These are phyloP conservation scores for Hyaloscypha variabilis DNA, from an alignment of 495 filamentous ascomycete species.

Conservation along the genomic window DNA sequence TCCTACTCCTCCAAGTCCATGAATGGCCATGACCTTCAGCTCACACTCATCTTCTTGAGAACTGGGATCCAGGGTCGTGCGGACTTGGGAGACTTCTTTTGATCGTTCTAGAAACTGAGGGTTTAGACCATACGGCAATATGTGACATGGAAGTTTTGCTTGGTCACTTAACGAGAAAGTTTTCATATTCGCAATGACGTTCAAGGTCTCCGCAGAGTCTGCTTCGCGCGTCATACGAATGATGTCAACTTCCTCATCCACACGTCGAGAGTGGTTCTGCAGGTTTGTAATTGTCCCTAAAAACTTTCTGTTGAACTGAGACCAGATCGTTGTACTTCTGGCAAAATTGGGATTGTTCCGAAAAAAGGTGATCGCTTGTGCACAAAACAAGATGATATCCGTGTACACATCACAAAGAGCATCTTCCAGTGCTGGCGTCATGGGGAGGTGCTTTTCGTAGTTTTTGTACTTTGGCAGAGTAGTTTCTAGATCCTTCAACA, in stretches of 20 bases:
- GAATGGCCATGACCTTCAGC: neutral
- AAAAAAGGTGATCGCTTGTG: conserved; percentile 4
- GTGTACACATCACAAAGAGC: conserved; percentile 5
- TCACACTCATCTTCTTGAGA: neutral
- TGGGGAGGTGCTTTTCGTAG: neutral
- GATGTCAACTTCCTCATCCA: conserved; percentile 12
- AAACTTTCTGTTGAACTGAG: neutral
- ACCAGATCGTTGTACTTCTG: neutral
- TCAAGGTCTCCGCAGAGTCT: conserved; percentile 4
- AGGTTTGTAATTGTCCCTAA: neutral
- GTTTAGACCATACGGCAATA: conserved; percentile 1
- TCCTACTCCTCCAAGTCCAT: neutral
- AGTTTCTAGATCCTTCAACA: neutral
- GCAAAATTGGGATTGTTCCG: conserved; percentile 5
- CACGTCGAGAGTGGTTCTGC: conserved; percentile 4
- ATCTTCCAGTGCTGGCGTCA: neutral
- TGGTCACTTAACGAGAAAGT: neutral
- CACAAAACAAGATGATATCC: conserved; percentile 2
- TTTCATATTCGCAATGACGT: conserved; percentile 6
- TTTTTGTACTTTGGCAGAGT: neutral
- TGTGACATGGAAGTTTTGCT: conserved; percentile 8
- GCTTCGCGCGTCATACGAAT: conserved; percentile 7
- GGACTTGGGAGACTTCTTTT: neutral
- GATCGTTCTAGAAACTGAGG: conserved; percentile 8
- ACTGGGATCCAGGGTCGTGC: neutral